Conservation (phyloP, 768 basidiomycete species). For the Rhodotorula diobovata region DNA sequence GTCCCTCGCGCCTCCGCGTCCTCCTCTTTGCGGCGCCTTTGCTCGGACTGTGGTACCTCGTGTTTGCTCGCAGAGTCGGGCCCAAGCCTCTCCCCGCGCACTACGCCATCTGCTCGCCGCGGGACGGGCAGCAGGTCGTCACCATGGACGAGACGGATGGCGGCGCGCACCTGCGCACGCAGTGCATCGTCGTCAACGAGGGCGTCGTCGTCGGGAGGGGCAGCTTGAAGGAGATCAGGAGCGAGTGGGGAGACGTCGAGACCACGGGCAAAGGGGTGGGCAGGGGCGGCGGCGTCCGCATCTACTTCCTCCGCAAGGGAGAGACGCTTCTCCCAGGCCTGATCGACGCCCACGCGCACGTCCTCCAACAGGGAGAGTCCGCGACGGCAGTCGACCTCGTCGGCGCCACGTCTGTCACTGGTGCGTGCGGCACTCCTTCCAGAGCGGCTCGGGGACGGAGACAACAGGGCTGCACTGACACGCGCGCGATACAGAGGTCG, state of each 20-base stretch:
- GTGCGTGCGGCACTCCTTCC: slow-evolving; percentile 48
- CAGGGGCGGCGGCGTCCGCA: slow-evolving; percentile 1
- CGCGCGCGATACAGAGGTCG: slow-evolving; percentile 54
- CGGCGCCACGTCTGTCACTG: slow-evolving; percentile 59
- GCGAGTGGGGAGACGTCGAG: slow-evolving; percentile 28
- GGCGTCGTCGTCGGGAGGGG: slow-evolving; percentile 5
- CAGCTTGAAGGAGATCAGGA: slow-evolving; percentile 1
- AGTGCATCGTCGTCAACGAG: slow-evolving; percentile 29
- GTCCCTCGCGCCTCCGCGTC: background rate
- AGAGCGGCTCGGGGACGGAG: no score
- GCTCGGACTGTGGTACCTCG: background rate
- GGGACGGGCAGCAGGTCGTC: background rate
- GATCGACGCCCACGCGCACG: slow-evolving; percentile 70
- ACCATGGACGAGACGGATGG: slow-evolving; percentile 16
- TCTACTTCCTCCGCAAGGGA: slow-evolving; percentile 5
- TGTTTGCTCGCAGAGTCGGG: background rate
- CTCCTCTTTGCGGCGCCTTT: slow-evolving; percentile 1
- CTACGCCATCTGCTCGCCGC: slow-evolving; percentile 22
- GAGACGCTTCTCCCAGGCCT: slow-evolving; percentile 19
- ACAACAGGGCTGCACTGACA: background rate
- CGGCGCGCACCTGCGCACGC: background rate
- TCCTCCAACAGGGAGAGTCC: slow-evolving; percentile 69
- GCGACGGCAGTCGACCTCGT: slow-evolving; percentile 59
- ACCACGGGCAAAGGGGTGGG: slow-evolving; percentile 4
- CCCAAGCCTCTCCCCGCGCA: background rate